phyloP scores from a whole-genome alignment of 129 eudicot genomes.

The Deinandra increscens region DNA sequence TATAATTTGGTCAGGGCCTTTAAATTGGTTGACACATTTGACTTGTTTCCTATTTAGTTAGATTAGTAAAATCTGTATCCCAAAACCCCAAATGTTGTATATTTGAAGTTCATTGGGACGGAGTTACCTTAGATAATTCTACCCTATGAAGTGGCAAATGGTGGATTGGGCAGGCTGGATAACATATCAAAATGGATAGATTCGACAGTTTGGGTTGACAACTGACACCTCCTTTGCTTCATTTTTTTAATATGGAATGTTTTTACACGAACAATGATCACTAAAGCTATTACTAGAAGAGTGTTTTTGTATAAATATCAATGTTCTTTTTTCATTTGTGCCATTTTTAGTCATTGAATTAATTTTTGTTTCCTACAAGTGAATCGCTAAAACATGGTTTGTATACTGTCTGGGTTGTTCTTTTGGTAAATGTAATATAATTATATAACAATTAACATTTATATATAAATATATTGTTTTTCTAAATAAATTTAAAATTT shows the following conservation, averaged over 20 bases:
- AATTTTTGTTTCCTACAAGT: neutral
- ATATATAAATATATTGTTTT: neutral
- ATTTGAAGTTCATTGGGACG: neutral
- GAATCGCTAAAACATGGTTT: neutral
- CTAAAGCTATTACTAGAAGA: neutral
- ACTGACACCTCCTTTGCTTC: neutral
- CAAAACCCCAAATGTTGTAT: constrained; percentile 7
- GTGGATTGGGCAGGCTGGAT: neutral
- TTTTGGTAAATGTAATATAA: neutral
- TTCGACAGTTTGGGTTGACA: neutral
- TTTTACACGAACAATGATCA: neutral
- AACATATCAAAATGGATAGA: neutral
- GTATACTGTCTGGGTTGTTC: neutral
- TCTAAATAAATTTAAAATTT: neutral
- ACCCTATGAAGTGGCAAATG: neutral
- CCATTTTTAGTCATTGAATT: neutral
- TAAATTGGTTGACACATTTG: neutral
- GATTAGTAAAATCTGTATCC: neutral
- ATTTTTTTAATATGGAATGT: neutral
- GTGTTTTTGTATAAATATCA: neutral
- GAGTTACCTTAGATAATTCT: neutral
- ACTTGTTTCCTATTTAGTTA: neutral
- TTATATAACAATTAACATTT: neutral
- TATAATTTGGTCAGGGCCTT: constrained; percentile 1
- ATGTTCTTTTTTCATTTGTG: neutral